Evolutionary conservation across 1,139 yeast species (phyloP), one percentile per base, ranked within the genome.

Genomic region (Kodamaea alishanica): DNA sequence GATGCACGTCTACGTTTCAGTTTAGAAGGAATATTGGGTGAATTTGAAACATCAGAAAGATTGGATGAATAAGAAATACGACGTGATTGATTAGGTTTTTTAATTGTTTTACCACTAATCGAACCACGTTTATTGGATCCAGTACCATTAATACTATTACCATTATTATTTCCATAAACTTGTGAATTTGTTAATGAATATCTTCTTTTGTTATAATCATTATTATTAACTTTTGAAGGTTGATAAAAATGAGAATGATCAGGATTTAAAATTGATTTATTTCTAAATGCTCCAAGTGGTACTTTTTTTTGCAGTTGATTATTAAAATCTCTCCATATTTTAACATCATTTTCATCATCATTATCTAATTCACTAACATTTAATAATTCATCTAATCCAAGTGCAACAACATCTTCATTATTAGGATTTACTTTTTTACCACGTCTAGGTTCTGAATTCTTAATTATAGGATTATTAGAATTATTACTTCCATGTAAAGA

Each of bases 351-450:
- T 39, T 76, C 81, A 39, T 81, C 86, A 35, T 79, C 87, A 50
- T 85, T 89, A 51, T 88, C 96, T 47, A 90, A 68, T 56, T 87
- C 96, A 58, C 92, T 84, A 60, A 92, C 84, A 58, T 90, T 87
- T 53, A 90, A 71, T 43, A 89, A 71, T 53, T 90, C 97, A 56
- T 89, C 96, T 41, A 90, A 66, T 6, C 87, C 89, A 37, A 88
- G 63, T 33, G 84, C 90, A 56, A 61, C 65, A 36, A 82, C 84
- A 42, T 70, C 73, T 37, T 65, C 75, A 33, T 68, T 67, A 23
- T 20, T 9, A 6, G 30, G 30, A 24, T 24, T 28, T 24, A 37
- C 23, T 28, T 15, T 15, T 45, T 65, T 45, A n/a, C 43, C 41
- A 31, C 53, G 33, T 42, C 60, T 32, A 38, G 53, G 47, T 31